These are phyloP conservation scores for Protomyces lactucae-debilis DNA, from an alignment of 1,139 yeast genomes.

Conservation along the genomic window DNA sequence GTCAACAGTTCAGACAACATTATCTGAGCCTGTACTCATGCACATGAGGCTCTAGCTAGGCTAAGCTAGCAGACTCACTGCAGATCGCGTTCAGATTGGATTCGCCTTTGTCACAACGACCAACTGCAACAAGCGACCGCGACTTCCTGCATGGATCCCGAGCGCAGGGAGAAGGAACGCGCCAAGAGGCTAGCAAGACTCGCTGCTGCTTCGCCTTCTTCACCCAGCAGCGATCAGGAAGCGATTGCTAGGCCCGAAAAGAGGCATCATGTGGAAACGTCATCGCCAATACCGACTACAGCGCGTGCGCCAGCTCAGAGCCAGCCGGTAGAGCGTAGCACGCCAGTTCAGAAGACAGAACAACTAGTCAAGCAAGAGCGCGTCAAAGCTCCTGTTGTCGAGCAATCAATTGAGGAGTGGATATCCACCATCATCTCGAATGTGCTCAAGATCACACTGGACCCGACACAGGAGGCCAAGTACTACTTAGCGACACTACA, in stretches of 20 bases:
- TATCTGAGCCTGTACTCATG: too few relatives aligned
- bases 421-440: not conserved
- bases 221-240: not conserved
- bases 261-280: not conserved
- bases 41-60: too few relatives aligned
- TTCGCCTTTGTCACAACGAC: too few relatives aligned
- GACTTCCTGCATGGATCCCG: not conserved
- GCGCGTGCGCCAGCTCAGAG: not conserved
- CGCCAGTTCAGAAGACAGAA: not conserved
- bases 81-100: too few relatives aligned
- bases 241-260: not conserved
- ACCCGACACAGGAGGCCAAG: conserved; percentile 1
- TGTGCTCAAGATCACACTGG: conserved; percentile 2
- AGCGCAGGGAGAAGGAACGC: not conserved
- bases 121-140: too few relatives aligned
- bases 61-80: too few relatives aligned
- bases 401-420: conserved; percentile 4
- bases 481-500: conserved; percentile 10
- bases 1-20: too few relatives aligned
- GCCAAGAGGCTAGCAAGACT: not conserved
- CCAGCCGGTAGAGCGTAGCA: not conserved
- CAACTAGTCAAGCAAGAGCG: not conserved
- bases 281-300: not conserved
- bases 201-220: not conserved
- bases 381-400: not conserved